Base-by-base conservation (phyloP, 148 eudicot species). In the Cornus suecica region DNA sequence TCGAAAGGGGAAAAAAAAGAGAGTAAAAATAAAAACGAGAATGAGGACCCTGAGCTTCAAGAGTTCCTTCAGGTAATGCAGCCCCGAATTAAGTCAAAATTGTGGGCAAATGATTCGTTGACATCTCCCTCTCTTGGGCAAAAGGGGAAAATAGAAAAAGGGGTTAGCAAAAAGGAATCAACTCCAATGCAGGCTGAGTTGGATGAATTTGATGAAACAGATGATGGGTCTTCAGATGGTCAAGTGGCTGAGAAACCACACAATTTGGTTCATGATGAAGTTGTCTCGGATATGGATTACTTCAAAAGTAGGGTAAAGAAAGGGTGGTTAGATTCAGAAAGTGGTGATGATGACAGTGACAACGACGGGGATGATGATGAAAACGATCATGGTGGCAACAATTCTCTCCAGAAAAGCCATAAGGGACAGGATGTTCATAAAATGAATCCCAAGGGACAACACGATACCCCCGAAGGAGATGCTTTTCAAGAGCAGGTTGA, bases 291-390 rank as follows among this genome's bases (percentile, higher is more conserved):
- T 79, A 81, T 82, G 85, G 99, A 92, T 76, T 95, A 95, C 84
- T 84, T 95, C 65, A 92, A 72, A 81, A 95, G 97, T 79, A 86
- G 83, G 81, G 83, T 95, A n/a, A 91, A 85, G 87, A 87, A 81
- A 73, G 86, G 85, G 18, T 92, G 97, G 97, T 93, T 97, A 31
- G 99, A 92, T 80, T 88, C 94, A 64, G 98, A 92, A 81, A 83
- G 84, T 71, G 83, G 68, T 70, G 81, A 82, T 30, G 85, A 84
- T 28, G 86, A 80, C 70, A 78, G 76, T 27, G 77, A 71, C 25
- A 78, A 24, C 37, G 64, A 61, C 45, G 82, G 76, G 54, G 80
- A 80, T 62, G 72, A 69, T 24, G 29, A 76, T 10, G 76, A 70
- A 32, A 76, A 71, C 41, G 77, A 77, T 70, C 77, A 29, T 81